These are phyloP conservation scores for Oligophagozyma castellii DNA, from an alignment of 1,139 yeast genomes.

Conservation along the genomic window DNA sequence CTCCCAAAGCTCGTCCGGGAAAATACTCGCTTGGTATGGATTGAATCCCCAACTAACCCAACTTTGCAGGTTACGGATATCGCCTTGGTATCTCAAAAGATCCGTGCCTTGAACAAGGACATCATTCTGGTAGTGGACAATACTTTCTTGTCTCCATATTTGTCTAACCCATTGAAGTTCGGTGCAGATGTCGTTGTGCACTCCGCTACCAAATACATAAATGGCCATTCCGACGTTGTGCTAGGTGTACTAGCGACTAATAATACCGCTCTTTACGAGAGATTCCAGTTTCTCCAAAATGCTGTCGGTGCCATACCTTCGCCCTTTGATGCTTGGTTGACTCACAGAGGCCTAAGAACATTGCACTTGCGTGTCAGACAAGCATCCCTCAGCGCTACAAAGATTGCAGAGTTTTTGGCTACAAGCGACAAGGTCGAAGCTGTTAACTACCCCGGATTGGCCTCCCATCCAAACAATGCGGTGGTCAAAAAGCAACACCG, in stretches of 20 bases:
- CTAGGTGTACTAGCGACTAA: slow-evolving; percentile 74
- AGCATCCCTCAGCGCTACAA: slow-evolving; percentile 51
- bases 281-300: slow-evolving; percentile 66
- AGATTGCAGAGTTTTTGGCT: slow-evolving; percentile 55
- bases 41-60: slow-evolving; percentile 85
- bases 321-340: slow-evolving; percentile 85
- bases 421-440: slow-evolving; percentile 38
- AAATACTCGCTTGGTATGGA: slow-evolving; percentile 70
- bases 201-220: slow-evolving; percentile 82
- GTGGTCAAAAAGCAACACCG: slow-evolving; percentile 68
- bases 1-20: slow-evolving; percentile 41
- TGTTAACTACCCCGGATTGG: slow-evolving; percentile 76
- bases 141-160: slow-evolving; percentile 87
- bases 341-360: slow-evolving; percentile 85
- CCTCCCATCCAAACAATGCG: slow-evolving; percentile 47
- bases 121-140: slow-evolving; percentile 73
- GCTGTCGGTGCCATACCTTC: slow-evolving; percentile 86
- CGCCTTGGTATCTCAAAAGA: slow-evolving; percentile 39
- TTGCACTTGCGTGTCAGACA: slow-evolving; percentile 68
- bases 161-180: slow-evolving; percentile 67
- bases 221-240: slow-evolving; percentile 88
- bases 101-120: slow-evolving; percentile 33
- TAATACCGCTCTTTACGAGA: slow-evolving; percentile 44
- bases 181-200: slow-evolving; percentile 86
- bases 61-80: slow-evolving; percentile 69